Evolutionary conservation across 2,329 filamentous ascomycete species (phyloP).

Genomic region (Gnomoniopsis smithogilvyi): DNA sequence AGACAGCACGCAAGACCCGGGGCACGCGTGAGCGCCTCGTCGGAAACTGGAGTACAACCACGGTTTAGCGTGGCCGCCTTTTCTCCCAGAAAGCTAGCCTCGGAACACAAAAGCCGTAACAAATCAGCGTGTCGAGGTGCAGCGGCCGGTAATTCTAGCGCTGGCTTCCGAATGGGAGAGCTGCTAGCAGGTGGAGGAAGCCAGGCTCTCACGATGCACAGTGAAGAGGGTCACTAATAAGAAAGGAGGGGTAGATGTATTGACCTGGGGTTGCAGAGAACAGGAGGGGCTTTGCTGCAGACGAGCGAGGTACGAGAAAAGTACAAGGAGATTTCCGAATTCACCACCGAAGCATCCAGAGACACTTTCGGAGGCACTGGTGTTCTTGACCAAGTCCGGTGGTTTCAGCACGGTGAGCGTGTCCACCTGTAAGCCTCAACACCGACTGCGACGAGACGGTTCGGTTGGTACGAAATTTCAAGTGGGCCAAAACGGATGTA

Average conservation of each 20-base stretch:
- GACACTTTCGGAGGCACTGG: neutral
- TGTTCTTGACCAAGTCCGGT: conserved; percentile 15
- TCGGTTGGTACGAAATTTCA: neutral
- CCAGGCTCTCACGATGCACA: neutral
- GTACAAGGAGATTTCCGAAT: conserved; percentile 11
- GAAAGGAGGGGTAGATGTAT: conserved; percentile 6
- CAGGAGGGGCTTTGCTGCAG: conserved; percentile 10
- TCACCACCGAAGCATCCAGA: conserved; percentile 2
- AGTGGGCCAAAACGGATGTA: neutral
- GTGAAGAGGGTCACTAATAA: neutral
- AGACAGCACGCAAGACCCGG: conserved; percentile 18
- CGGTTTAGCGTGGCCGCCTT: conserved; percentile 5
- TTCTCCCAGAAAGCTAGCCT: conserved; percentile 11
- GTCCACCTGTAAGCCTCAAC: conserved; percentile 4
- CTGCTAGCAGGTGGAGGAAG: neutral
- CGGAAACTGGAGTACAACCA: conserved; percentile 4
- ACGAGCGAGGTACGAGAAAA: conserved; percentile 9
- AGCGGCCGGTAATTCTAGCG: conserved; percentile 4
- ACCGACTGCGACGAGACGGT: neutral
- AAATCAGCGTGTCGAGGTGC: conserved; percentile 10
- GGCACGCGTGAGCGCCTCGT: neutral
- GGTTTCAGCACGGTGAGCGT: conserved; percentile 5
- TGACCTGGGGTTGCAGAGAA: neutral
- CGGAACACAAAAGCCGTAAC: conserved; percentile 3
- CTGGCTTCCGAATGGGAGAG: neutral